These are phyloP conservation scores for Albatrellus ellisii DNA, from an alignment of 768 basidiomycete species.

Conservation along the genomic window DNA sequence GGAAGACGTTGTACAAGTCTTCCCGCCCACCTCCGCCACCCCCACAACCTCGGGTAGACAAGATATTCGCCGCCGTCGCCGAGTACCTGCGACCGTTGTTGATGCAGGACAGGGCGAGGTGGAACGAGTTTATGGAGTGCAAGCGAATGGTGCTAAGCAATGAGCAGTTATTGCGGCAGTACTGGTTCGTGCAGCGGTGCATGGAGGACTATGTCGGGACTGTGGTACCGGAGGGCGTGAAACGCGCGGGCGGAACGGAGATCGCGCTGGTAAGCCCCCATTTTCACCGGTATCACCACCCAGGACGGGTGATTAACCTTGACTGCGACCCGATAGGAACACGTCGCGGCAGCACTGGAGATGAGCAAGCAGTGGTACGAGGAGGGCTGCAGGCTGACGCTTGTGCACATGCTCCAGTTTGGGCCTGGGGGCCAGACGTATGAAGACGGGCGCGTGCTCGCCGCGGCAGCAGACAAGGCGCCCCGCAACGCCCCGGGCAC, in stretches of 20 bases:
- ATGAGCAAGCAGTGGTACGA: constrained; percentile 30
- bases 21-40: too few relatives aligned
- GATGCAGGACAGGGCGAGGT: background rate
- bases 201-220: constrained; percentile 32
- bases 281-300: constrained; percentile 5
- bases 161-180: constrained; percentile 28
- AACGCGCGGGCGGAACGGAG: constrained; percentile 14
- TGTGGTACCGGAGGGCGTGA: constrained; percentile 28
- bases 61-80: too few relatives aligned
- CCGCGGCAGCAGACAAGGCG: background rate
- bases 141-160: background rate
- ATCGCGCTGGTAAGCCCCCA: background rate
- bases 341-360: constrained; percentile 39
- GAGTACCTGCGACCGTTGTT: background rate
- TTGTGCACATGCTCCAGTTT: constrained; percentile 38
- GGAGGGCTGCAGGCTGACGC: constrained; percentile 37
- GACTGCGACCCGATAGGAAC: constrained; percentile 35
- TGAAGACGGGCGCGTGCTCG: background rate
- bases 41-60: too few relatives aligned
- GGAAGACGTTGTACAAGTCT: too few relatives aligned
- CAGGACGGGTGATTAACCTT: constrained; percentile 25
- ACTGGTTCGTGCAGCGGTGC: constrained; percentile 36
- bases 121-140: background rate
- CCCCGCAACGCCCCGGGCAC: constrained; percentile 24
- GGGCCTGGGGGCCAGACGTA: constrained; percentile 35